These are phyloP conservation scores for sunflower (Helianthus annuus) DNA, from an alignment of 129 eudicot species.

Conservation along the genomic window HanXRQr2.0-SUNRISE NC_035439.2:118862769-118863268, in stretches of 20 bases:
- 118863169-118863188: too few species aligned
- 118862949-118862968: background rate
- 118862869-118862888: slow-evolving; percentile 12
- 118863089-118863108: too few species aligned
- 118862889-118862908: slow-evolving; percentile 1
- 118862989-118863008: background rate
- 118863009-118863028: background rate
- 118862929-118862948: slow-evolving; percentile 11
- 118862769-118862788: background rate
- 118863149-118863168: too few species aligned
- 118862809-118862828: background rate
- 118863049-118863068: background rate
- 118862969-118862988: background rate
- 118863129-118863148: too few species aligned
- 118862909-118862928: background rate
- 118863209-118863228: too few species aligned
- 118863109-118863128: too few species aligned
- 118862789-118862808: background rate
- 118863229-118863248: too few species aligned
- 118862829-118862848: background rate
- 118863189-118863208: too few species aligned
- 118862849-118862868: background rate
- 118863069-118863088: background rate
- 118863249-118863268: too few species aligned
- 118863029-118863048: background rate